Percentiles rank a stretch among this genome's conserved stretches.
phyloP scores from a whole-genome alignment of 164 flowering plant species.

The Pachysandra terminalis region DNA sequence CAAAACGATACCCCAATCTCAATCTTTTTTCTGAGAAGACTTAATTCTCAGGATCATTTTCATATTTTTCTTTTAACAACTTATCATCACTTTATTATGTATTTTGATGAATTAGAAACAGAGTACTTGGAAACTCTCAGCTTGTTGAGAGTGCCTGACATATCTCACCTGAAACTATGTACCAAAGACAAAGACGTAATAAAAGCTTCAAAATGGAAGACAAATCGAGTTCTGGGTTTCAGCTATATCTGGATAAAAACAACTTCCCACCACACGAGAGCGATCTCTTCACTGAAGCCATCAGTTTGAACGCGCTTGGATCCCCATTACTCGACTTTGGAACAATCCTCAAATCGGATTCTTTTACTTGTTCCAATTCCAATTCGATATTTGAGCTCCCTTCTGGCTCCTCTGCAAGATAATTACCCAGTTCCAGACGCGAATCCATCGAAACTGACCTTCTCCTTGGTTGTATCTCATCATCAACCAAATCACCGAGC shows the following conservation, averaged over 20 bases:
- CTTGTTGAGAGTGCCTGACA: not conserved
- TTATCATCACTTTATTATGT: too few species aligned
- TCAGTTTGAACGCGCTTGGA: conserved; percentile 24
- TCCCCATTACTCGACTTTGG: conserved; percentile 15
- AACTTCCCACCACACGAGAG: conserved; percentile 40
- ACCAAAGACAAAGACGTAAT: not conserved
- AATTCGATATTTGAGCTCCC: conserved; percentile 15
- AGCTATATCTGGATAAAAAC: conserved; percentile 24
- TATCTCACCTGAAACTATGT: not conserved
- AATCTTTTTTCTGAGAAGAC: too few species aligned
- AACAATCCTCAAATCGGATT: conserved; percentile 4
- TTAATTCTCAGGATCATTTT: too few species aligned
- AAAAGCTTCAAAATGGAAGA: conserved; percentile 33
- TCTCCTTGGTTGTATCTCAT: conserved; percentile 29
- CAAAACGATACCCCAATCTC: too few species aligned
- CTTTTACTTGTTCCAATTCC: conserved; percentile 1
- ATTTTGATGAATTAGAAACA: not conserved
- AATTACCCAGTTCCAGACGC: conserved; percentile 16
- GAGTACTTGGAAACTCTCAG: not conserved
- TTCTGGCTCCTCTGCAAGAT: conserved; percentile 12
- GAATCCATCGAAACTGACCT: conserved; percentile 59
- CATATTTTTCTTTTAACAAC: too few species aligned
- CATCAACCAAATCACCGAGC: conserved; percentile 33
- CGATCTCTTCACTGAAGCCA: conserved; percentile 51
- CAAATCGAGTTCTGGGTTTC: conserved; percentile 31